Base-by-base conservation (phyloP, 2,329 filamentous ascomycete genomes). In the Zymoseptoria tritici region DNA sequence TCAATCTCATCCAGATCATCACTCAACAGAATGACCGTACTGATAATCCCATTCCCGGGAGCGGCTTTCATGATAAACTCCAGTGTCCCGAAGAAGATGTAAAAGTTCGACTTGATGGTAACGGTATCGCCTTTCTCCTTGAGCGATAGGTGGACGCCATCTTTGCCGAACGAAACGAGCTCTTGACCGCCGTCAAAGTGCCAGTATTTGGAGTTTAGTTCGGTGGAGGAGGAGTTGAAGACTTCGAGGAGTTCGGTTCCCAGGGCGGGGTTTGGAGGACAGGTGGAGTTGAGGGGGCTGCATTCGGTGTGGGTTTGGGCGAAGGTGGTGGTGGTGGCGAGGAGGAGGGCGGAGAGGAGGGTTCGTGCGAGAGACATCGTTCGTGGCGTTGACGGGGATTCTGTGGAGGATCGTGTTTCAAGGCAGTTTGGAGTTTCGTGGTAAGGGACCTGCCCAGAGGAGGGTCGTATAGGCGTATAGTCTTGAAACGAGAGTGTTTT, bases 1-100 rank as follows among this genome's bases (percentile, higher is more conserved):
- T 96, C 91, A 49, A 96, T 86, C 75, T 96, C 90, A 72, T 96
- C 91, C 13, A 94, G 80, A 68, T 91, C 87, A 67, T 94, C 88
- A 55, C 88, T 93, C 65, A 94, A 81, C 74, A 93, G 81, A 72
- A 96, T 92, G 70, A 95, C 86, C 62, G 89, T 83, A 69, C 86
- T 91, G 67, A 96, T 84, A 63, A 96, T 86, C 56, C 91, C 91
- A 7, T 77, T 78, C 19, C 91, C 91, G 1, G 79, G 77, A 0
- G 91, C 86, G 3, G 89, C 88, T 77, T 90, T 90, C 79, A 95
- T 83, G 66, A 84, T 80, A 60, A 93, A 81, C 74, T 94, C 90
- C 54, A 90, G 85, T 61, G 85, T 84, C 58, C 91, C 91, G 67
- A 88, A 93, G 79, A 95, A 91, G 75, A 96, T 88, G 77, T 91